Evolutionary conservation across 106 monocot species (phyloP).

Genomic region (Narthecium ossifragum): DNA sequence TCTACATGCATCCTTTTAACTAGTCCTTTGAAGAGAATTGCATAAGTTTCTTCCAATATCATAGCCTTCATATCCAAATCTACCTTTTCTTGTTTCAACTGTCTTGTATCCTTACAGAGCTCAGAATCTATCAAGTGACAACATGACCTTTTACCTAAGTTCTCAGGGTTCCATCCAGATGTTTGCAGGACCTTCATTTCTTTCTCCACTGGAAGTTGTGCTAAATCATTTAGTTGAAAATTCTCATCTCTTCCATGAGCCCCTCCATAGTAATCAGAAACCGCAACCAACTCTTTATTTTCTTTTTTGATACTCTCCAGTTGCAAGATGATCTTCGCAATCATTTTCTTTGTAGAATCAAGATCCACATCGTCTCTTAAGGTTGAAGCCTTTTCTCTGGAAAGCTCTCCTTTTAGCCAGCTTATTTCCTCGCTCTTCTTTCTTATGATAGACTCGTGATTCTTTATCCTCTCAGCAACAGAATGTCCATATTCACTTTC

Average conservation of each 20-base stretch:
- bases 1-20: conserved; percentile 1
- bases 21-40: conserved; percentile 17
- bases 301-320: conserved; percentile 24
- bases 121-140: neutral
- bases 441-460: conserved; percentile 18
- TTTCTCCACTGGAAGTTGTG: neutral
- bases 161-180: neutral
- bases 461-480: conserved; percentile 24
- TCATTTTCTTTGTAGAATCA: conserved; percentile 10
- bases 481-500: conserved; percentile 15
- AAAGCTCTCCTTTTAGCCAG: conserved; percentile 8
- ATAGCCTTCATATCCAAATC: conserved; percentile 14
- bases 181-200: neutral
- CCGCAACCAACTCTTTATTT: conserved; percentile 1
- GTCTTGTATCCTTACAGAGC: conserved; percentile 6
- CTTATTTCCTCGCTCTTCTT: conserved; percentile 22
- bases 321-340: conserved; percentile 16
- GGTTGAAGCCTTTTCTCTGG: conserved; percentile 5
- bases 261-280: neutral
- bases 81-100: conserved; percentile 20
- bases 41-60: conserved; percentile 19
- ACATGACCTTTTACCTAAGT: neutral
- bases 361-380: conserved; percentile 8
- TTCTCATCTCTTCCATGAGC: neutral
- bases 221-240: neutral